Conservation (phyloP, 2,329 filamentous ascomycete genomes). For the Talaromyces pinophilus region DNA sequence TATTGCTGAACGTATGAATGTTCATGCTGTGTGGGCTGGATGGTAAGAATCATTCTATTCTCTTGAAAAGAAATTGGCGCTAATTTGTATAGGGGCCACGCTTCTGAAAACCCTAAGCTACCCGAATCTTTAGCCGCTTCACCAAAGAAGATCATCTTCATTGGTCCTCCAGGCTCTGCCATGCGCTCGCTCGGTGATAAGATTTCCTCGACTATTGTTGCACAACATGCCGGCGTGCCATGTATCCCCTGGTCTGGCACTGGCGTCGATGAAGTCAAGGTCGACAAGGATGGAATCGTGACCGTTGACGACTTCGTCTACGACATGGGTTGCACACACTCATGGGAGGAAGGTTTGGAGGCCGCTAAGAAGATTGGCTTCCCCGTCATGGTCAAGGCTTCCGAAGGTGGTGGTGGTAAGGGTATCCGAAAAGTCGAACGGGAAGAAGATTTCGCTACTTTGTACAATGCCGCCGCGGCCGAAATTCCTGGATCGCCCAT, state of each 20-base stretch:
- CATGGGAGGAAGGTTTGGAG: conserved; percentile 83
- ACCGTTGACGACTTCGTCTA: conserved; percentile 87
- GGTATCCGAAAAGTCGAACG: conserved; percentile 92
- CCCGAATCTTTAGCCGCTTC: conserved; percentile 95
- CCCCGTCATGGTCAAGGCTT: conserved; percentile 99
- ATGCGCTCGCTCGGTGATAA: conserved; percentile 99
- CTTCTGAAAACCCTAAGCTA: conserved; percentile 96
- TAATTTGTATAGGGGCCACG: conserved; percentile 72
- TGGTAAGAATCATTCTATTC: conserved; percentile 58
- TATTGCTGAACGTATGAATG: conserved; percentile 96
- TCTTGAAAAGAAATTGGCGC: not conserved
- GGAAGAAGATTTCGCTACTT: conserved; percentile 78
- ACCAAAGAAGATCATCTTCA: conserved; percentile 98
- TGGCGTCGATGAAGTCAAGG: conserved; percentile 76
- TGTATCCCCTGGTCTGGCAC: conserved; percentile 99
- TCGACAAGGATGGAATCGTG: conserved; percentile 83
- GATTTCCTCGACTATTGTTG: conserved; percentile 98
- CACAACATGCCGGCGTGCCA: conserved; percentile 91
- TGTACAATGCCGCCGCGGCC: conserved; percentile 94
- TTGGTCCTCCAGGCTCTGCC: conserved; percentile 93
- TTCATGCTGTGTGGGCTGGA: conserved; percentile 98
- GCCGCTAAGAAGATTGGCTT: conserved; percentile 92
- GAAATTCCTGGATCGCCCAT: conserved; percentile 98
- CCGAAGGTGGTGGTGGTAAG: conserved; percentile 97
- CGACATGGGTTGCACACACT: conserved; percentile 84